phyloP scores from a whole-genome alignment of 2,329 filamentous ascomycete species.

The Chrysoporthe cubensis region DNA sequence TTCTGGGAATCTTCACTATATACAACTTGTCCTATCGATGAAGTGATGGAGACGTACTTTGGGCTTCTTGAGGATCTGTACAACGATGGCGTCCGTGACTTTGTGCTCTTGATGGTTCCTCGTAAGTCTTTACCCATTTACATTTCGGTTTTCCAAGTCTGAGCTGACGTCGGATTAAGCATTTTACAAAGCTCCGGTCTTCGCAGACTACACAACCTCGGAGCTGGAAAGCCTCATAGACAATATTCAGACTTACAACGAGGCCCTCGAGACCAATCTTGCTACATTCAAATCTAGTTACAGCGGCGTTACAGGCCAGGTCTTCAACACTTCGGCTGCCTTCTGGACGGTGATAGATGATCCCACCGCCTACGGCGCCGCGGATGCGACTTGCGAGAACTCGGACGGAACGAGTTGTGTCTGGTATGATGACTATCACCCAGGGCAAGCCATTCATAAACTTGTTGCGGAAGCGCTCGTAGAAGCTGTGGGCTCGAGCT shows the following conservation, averaged over 20 bases:
- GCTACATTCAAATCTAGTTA: conserved; percentile 17
- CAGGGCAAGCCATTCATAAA: conserved; percentile 18
- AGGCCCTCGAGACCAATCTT: conserved; percentile 19
- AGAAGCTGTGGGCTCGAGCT: neutral
- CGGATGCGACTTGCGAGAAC: conserved; percentile 16
- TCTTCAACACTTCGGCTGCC: conserved; percentile 18
- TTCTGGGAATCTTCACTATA: conserved; percentile 16
- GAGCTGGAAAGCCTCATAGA: conserved; percentile 14
- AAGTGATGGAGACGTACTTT: conserved; percentile 21
- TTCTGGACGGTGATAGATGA: conserved; percentile 16
- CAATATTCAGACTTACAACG: conserved; percentile 21
- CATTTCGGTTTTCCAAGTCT: neutral
- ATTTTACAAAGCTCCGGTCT: conserved; percentile 19
- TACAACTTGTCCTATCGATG: conserved; percentile 15
- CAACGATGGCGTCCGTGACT: conserved; percentile 17
- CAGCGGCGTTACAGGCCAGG: conserved; percentile 13
- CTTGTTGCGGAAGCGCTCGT: conserved; percentile 19
- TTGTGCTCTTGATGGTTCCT: conserved; percentile 15
- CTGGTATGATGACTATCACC: conserved; percentile 24
- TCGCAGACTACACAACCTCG: conserved; percentile 12
- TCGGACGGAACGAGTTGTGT: conserved; percentile 18
- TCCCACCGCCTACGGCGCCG: conserved; percentile 21
- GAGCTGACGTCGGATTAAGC: neutral
- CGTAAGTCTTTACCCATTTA: neutral
- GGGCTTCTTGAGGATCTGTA: conserved; percentile 21